Conservation (phyloP, 257 asterid species). For the Henckelia pumila region DNA sequence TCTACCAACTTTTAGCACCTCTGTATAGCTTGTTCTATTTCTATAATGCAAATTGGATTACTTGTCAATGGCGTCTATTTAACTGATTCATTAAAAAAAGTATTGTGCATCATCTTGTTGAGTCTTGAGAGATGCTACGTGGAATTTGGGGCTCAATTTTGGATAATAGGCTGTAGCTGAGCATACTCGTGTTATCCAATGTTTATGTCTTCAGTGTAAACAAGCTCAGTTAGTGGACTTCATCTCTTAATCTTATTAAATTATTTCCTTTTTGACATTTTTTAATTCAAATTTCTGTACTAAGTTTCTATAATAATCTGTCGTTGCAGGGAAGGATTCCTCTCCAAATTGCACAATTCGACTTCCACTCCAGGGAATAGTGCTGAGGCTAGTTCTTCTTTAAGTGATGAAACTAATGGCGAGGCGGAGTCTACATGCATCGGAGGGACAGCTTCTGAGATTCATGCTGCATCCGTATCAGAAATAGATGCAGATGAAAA, state of each 20-base stretch:
- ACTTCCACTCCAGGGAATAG: slow-evolving; percentile 31
- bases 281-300: neutral
- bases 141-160: neutral
- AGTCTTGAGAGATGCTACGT: slow-evolving; percentile 9
- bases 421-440: slow-evolving; percentile 34
- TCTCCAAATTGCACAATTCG: slow-evolving; percentile 56
- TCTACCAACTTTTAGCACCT: neutral
- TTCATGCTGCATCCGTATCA: slow-evolving; percentile 15
- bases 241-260: neutral
- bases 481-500: slow-evolving; percentile 28
- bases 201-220: neutral
- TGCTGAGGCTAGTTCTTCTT: slow-evolving; percentile 31
- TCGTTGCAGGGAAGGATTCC: slow-evolving; percentile 74
- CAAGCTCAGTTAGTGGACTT: neutral
- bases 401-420: slow-evolving; percentile 30
- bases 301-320: slow-evolving; percentile 2
- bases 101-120: neutral
- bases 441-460: slow-evolving; percentile 34
- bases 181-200: neutral
- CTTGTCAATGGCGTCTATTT: neutral
- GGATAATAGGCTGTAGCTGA: neutral
- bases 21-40: neutral
- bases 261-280: neutral
- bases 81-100: neutral
- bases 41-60: neutral